Conservation (phyloP, 2,329 filamentous ascomycete species). For the Hymenotorrendiella dingleyae region DNA sequence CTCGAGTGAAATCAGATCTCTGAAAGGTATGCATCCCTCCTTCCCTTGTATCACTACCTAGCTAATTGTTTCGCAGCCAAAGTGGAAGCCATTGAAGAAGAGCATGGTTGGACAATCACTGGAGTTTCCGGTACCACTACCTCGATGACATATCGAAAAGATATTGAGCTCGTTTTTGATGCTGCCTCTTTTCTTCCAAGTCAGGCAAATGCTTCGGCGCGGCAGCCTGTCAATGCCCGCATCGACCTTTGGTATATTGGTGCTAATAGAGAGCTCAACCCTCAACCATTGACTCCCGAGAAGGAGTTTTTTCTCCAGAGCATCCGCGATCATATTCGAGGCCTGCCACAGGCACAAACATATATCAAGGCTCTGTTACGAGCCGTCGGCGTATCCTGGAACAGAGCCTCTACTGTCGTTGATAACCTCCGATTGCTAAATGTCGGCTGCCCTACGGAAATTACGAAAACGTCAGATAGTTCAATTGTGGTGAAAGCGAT, state of each 20-base stretch:
- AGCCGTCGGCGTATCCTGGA: conserved; percentile 59
- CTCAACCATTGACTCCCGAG: conserved; percentile 53
- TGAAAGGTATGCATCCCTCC: conserved; percentile 60
- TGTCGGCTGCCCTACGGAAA: conserved; percentile 57
- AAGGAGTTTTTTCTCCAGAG: conserved; percentile 71
- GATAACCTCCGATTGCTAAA: conserved; percentile 57
- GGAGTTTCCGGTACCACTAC: conserved; percentile 55
- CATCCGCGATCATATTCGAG: conserved; percentile 62
- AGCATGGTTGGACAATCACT: conserved; percentile 66
- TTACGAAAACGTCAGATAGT: conserved; percentile 59
- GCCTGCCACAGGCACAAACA: conserved; percentile 51
- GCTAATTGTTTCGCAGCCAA: conserved; percentile 43
- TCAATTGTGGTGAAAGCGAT: conserved; percentile 55
- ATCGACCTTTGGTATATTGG: conserved; percentile 69
- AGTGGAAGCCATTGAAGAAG: conserved; percentile 58
- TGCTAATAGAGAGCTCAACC: conserved; percentile 46
- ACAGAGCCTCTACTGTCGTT: conserved; percentile 52
- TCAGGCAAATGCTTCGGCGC: conserved; percentile 9
- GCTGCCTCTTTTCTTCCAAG: conserved; percentile 50
- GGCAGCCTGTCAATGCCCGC: conserved; percentile 37
- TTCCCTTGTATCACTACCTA: conserved; percentile 31
- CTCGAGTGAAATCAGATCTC: conserved; percentile 66
- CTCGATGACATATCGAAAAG: conserved; percentile 68
- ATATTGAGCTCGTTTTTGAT: conserved; percentile 70
- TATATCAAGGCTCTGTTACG: conserved; percentile 51